Evolutionary conservation across 2,329 filamentous ascomycete genomes (phyloP).

Genomic region (Xylaria sp.): DNA sequence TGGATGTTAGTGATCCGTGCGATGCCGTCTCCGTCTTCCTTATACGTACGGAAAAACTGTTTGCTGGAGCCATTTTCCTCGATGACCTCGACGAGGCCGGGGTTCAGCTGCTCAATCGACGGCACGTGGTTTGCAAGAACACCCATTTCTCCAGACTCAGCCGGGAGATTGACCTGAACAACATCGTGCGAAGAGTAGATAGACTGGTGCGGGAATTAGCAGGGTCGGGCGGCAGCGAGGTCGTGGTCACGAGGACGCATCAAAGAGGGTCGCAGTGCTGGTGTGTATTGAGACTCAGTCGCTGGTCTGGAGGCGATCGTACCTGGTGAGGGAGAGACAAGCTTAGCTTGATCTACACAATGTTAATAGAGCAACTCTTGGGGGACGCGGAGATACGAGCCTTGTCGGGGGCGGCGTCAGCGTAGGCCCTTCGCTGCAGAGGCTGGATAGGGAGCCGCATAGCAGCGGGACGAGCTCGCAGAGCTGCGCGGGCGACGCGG

Average conservation of each 20-base stretch:
- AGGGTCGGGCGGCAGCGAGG: slow-evolving; percentile 21
- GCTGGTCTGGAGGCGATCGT: slow-evolving; percentile 57
- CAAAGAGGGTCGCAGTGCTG: not conserved
- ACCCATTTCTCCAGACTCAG: slow-evolving; percentile 99
- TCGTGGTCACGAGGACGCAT: slow-evolving; percentile 2
- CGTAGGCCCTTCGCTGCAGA: slow-evolving; percentile 89
- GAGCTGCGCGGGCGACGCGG: slow-evolving; percentile 89
- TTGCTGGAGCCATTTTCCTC: slow-evolving; percentile 91
- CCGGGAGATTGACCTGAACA: slow-evolving; percentile 98
- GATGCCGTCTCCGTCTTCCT: slow-evolving; percentile 24
- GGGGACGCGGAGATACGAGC: slow-evolving; percentile 44
- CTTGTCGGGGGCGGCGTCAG: slow-evolving; percentile 87
- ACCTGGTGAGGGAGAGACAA: slow-evolving; percentile 98
- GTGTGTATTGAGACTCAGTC: not conserved
- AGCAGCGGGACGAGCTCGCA: slow-evolving; percentile 82
- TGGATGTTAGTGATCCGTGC: slow-evolving; percentile 36
- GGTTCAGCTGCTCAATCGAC: slow-evolving; percentile 98
- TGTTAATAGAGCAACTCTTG: slow-evolving; percentile 45
- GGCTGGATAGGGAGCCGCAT: slow-evolving; percentile 81
- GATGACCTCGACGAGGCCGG: slow-evolving; percentile 92
- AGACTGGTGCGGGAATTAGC: slow-evolving; percentile 71
- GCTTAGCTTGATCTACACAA: slow-evolving; percentile 87
- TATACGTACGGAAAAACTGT: slow-evolving; percentile 94
- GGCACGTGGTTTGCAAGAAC: slow-evolving; percentile 99
- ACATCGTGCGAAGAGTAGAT: slow-evolving; percentile 75